Evolutionary conservation across 2,329 filamentous ascomycete species (phyloP).

Genomic region (Capronia americana): DNA sequence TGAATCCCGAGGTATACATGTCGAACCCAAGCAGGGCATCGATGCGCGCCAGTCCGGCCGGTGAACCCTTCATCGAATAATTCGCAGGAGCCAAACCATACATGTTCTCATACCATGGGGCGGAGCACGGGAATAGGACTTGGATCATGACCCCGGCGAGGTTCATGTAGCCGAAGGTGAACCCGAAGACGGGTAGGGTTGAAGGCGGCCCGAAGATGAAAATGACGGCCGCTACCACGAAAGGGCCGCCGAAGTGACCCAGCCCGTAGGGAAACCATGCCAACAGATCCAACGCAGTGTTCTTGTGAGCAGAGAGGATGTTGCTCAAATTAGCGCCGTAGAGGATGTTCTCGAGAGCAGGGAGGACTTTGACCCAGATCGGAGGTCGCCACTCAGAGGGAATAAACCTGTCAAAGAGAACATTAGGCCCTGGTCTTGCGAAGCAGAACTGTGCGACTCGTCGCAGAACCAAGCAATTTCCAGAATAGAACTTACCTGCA

Average conservation of each 20-base stretch:
- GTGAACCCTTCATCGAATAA: slow-evolving; percentile 88
- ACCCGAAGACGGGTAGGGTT: slow-evolving; percentile 81
- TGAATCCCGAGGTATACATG: slow-evolving; percentile 91
- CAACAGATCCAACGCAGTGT: slow-evolving; percentile 80
- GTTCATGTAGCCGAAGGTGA: slow-evolving; percentile 91
- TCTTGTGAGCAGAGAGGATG: slow-evolving; percentile 88
- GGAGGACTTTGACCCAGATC: slow-evolving; percentile 94
- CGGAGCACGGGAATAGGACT: slow-evolving; percentile 88
- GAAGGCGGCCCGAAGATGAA: slow-evolving; percentile 90
- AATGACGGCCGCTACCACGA: slow-evolving; percentile 76
- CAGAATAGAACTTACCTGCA: slow-evolving; percentile 75
- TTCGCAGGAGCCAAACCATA: slow-evolving; percentile 90
- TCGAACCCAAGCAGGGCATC: slow-evolving; percentile 90
- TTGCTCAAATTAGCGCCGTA: slow-evolving; percentile 97
- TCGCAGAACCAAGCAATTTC: not conserved
- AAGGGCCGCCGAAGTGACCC: slow-evolving; percentile 85
- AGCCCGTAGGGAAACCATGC: slow-evolving; percentile 95
- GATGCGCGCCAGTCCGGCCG: slow-evolving; percentile 85
- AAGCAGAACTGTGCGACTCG: not conserved
- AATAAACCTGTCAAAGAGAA: slow-evolving; percentile 71
- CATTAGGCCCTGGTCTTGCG: not conserved
- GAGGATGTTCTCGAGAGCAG: slow-evolving; percentile 92
- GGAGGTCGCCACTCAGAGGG: slow-evolving; percentile 85
- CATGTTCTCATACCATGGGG: slow-evolving; percentile 95
- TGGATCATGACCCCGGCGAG: slow-evolving; percentile 86